Percentiles rank a stretch among this genome's conserved stretches.
Conservation (phyloP, 1,284 basidiomycete genomes). For the Microbotryum lychnidis-dioicae region DNA sequence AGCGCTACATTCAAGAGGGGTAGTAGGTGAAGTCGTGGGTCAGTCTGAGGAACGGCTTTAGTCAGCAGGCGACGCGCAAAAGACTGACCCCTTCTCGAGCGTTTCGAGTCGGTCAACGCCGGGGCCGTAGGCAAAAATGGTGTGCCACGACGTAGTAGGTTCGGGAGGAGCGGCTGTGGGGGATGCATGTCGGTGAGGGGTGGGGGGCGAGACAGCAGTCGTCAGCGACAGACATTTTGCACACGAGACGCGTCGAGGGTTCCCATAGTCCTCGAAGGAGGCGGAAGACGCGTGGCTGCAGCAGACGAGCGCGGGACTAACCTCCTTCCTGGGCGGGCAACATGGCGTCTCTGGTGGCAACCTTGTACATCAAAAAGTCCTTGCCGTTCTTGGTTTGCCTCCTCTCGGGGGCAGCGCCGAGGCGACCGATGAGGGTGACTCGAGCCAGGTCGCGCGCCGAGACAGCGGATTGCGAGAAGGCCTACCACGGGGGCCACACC, state of each 20-base stretch:
- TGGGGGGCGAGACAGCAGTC: background rate
- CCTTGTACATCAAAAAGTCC: conserved; percentile 48
- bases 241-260: no score
- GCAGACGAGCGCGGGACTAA: conserved; percentile 41
- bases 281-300: background rate
- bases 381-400: conserved; percentile 60
- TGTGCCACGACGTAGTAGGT: conserved; percentile 60
- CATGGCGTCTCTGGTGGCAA: conserved; percentile 33
- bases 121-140: conserved; percentile 57
- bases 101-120: conserved; percentile 55
- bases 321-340: conserved; percentile 37
- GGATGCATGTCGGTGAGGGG: background rate
- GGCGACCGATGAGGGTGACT: conserved; percentile 62
- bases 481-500: conserved; percentile 42
- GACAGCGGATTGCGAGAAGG: conserved; percentile 55
- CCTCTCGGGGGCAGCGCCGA: conserved; percentile 61
- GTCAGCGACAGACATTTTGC: no score
- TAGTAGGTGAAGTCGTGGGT: background rate
- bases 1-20: conserved; percentile 11
- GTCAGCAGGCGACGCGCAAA: background rate
- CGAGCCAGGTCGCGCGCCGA: conserved; percentile 49
- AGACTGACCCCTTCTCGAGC: conserved; percentile 52
- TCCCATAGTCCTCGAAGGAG: no score
- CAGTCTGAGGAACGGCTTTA: no score
- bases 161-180: background rate